Evolutionary conservation across 495 filamentous ascomycete species (phyloP).

Genomic region (Staphylotrichum tortipilum): DNA sequence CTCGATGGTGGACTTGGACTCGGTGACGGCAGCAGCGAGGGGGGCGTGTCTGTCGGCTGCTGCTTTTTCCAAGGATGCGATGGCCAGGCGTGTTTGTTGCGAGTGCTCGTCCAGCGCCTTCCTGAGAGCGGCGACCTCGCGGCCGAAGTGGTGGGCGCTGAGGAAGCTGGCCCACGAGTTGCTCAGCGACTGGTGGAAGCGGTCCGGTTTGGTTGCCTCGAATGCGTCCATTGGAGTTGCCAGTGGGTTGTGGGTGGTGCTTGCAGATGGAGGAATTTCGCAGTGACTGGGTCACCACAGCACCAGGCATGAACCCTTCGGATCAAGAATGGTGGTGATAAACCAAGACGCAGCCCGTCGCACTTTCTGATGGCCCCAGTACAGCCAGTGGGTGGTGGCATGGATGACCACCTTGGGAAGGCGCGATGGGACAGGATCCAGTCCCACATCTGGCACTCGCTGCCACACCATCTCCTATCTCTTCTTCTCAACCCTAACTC

Average conservation of each 20-base stretch:
- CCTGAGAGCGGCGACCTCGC: slow-evolving; percentile 13
- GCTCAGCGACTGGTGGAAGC: slow-evolving; percentile 12
- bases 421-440: no score
- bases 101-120: slow-evolving; percentile 11
- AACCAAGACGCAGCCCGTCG: no score
- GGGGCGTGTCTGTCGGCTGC: slow-evolving; percentile 8
- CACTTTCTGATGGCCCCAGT: no score
- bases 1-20: slow-evolving; percentile 14
- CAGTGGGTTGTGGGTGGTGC: no score
- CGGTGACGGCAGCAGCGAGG: slow-evolving; percentile 1
- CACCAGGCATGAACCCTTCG: no score
- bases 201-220: slow-evolving; percentile 8
- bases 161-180: slow-evolving; percentile 21
- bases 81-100: slow-evolving; percentile 5
- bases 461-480: no score
- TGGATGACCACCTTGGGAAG: no score
- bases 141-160: slow-evolving; percentile 16
- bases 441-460: no score
- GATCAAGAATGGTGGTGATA: no score
- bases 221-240: slow-evolving; percentile 6
- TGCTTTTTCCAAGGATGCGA: slow-evolving; percentile 13
- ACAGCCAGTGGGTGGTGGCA: no score
- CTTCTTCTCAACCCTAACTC: not conserved
- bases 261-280: no score
- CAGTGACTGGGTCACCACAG: no score